A percentile compares a stretch with the other conserved stretches of the same genome.
Evolutionary conservation across 805 yeast species (phyloP).

Genomic region (Lachancea waltii): DNA sequence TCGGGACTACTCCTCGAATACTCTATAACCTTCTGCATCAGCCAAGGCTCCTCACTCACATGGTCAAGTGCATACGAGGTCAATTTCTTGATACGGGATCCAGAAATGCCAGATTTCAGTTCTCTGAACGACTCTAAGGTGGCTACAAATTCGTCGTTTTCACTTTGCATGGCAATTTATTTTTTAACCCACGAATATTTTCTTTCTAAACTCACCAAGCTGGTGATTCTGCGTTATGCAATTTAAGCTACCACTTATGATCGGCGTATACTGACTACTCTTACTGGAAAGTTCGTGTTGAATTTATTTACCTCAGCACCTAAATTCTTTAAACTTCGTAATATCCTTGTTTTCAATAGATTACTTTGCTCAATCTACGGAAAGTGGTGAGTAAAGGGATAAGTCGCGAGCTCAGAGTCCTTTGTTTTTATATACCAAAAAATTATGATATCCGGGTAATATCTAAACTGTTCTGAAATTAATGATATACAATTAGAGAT

Average conservation of each 20-base stretch:
- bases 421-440: background rate
- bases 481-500: too few species aligned
- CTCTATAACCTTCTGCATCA: slow-evolving; percentile 24
- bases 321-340: background rate
- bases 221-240: background rate
- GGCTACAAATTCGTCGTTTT: slow-evolving; percentile 34
- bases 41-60: slow-evolving; percentile 37
- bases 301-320: background rate
- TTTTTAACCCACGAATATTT: background rate
- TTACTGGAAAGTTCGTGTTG: background rate
- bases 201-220: slow-evolving; percentile 1
- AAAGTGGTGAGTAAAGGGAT: background rate
- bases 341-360: background rate
- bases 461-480: too few species aligned
- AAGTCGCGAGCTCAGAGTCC: background rate
- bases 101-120: slow-evolving; percentile 86
- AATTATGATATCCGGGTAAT: too few species aligned
- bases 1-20: slow-evolving; percentile 67
- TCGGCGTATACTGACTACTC: slow-evolving; percentile 7
- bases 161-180: slow-evolving; percentile 8
- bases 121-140: slow-evolving; percentile 40
- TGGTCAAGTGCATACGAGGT: slow-evolving; percentile 71
- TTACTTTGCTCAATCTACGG: background rate
- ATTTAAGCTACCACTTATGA: slow-evolving; percentile 5
- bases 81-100: slow-evolving; percentile 83